phyloP scores from a whole-genome alignment of 2,329 filamentous ascomycete species.

The Neofusicoccum laricinum region DNA sequence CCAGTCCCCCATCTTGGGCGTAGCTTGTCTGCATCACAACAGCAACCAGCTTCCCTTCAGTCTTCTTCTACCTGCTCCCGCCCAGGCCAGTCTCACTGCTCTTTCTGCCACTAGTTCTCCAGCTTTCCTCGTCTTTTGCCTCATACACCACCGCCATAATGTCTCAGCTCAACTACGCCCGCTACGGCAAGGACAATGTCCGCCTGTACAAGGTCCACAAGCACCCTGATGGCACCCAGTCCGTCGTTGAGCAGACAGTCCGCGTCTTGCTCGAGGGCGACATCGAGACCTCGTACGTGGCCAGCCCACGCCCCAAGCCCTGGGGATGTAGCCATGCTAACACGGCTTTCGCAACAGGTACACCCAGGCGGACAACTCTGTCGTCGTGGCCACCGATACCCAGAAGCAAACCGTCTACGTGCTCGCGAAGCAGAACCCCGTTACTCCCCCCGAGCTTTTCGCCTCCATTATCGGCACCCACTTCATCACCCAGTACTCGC shows the following conservation, averaged over 20 bases:
- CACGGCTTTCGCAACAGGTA: constrained; percentile 57
- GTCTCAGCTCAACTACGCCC: constrained; percentile 55
- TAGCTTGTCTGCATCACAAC: background rate
- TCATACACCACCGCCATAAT: constrained; percentile 27
- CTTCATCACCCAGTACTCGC: constrained; percentile 82
- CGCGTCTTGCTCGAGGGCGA: constrained; percentile 89
- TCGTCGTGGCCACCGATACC: constrained; percentile 92
- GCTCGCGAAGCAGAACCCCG: constrained; percentile 87
- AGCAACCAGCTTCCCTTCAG: background rate
- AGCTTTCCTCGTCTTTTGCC: background rate
- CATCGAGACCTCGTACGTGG: constrained; percentile 70
- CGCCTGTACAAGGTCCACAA: constrained; percentile 92
- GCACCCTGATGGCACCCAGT: constrained; percentile 75
- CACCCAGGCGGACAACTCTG: constrained; percentile 89
- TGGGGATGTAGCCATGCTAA: background rate
- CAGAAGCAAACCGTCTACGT: constrained; percentile 95
- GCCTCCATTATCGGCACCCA: constrained; percentile 80
- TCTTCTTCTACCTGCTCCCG: background rate
- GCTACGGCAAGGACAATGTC: constrained; percentile 96
- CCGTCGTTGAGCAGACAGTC: constrained; percentile 92
- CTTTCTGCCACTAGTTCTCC: background rate
- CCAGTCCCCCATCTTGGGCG: background rate
- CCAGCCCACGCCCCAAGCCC: constrained; percentile 25
- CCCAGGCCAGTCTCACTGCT: background rate
- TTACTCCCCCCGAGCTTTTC: constrained; percentile 90